Base-by-base conservation (phyloP, 1,284 basidiomycete species). In the Irpex sp. region DNA sequence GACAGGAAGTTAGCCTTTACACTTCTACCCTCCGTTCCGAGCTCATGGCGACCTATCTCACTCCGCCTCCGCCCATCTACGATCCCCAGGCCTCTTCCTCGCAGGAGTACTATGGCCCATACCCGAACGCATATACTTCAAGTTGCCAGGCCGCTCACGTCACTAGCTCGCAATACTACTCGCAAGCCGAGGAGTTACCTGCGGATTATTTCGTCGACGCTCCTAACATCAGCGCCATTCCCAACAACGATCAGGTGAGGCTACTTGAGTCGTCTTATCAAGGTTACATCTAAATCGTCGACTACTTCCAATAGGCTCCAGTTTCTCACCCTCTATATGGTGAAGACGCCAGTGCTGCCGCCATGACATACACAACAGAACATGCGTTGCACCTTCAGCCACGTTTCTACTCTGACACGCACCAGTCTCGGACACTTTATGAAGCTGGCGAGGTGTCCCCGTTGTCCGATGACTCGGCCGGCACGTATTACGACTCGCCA, bases 261-360 rank as follows among this genome's bases (percentile, higher is more conserved):
- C n/a, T 7, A 39, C 39, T 5, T 46, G 56, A 56, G 54, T 39
- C 60, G 55, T 64, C 47, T 61, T 64, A 64, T 64, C 63, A 64
- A 57, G 59, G 63, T 61, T 61, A 57, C 60, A 64, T 61, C 63
- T 64, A 49, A 63, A 61, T 61, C 53, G 58, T 57, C 59, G 50
- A 53, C 61, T 15, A 26, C 59, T 43, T 15, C 11, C 39, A 43
- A 43, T 11, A 43, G 39, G 43, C 59, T 39, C 59, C 60, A 61
- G 60, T 9, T 35, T 55, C 53, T 35, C 53, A 55, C 53, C 53
- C 53, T 13, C 26, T 55, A 13, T 56, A 61, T 26, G 57, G 56
- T 46, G 59, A 43, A 64, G 63, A 64, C 60, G 60, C 63, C 57
- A 43, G 54, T 33, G 13, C 59, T 61, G 60, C 59, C 59, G 59